Evolutionary conservation across 441 rosid species (phyloP), one percentile per base, ranked within the genome.

Genomic region (Erodium moschatum): DNA sequence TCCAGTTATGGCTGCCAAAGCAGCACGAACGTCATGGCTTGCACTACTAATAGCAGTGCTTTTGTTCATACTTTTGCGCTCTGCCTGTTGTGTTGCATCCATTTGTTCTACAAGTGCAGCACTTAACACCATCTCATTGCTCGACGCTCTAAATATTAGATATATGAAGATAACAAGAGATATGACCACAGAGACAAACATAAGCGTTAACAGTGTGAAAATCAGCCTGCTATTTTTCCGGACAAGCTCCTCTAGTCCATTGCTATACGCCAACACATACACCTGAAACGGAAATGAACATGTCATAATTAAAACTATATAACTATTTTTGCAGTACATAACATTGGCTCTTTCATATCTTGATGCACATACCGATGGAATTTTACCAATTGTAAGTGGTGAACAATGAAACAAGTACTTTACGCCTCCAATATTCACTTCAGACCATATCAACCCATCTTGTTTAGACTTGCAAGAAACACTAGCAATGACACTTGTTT

Each of bases 41-140:
- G 87, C 83, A 29, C 75, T 79, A 12, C 79, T 79, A 12, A 76
- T 80, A 19, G 86, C 82, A 31, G 69, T 76, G 44, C 80, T 85
- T 73, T 84, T 87, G 81, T 79, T 81, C 92, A 81, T 82, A 69
- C 89, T 83, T 76, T 85, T 87, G 48, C 84, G 80, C 79, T 87
- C 89, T 0, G 89, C 89, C 70, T 85, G 87, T 54, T 80, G 81
- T 6, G 87, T 85, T 5, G 86, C 85, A 62, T 85, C 84, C 75
- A 70, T 81, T 72, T 87, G 92, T 73, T 80, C 80, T 18, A 85
- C 80, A 1, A 85, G 73, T 0, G 82, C 73, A 35, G 80, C 80
- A 54, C 86, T 80, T 18, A 85, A 56, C 62, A 61, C 77, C 85
- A 85, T 80, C 40, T 85, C 85, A 70, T 83, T 72, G 9, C 74